phyloP scores from a whole-genome alignment of 352 stramenopile genomes.

The Phytophthora idaei region DNA sequence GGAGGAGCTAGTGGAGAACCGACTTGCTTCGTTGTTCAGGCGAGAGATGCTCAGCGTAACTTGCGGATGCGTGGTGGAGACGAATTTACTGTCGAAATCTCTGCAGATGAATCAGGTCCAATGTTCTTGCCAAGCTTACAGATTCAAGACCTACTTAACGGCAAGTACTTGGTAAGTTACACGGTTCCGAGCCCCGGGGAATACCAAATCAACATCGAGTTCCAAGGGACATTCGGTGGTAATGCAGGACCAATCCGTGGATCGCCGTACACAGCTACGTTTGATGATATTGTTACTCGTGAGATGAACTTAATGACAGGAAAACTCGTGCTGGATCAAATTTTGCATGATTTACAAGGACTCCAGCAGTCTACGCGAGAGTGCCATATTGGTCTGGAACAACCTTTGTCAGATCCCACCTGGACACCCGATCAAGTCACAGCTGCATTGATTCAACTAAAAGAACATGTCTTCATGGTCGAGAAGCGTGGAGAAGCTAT shows the following conservation, averaged over 20 bases:
- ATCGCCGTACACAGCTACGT: slow-evolving; percentile 89
- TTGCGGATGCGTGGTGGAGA: slow-evolving; percentile 93
- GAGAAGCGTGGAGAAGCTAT: slow-evolving; percentile 77
- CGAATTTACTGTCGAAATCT: slow-evolving; percentile 87
- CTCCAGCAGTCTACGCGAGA: slow-evolving; percentile 69
- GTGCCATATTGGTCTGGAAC: slow-evolving; percentile 75
- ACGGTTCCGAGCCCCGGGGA: slow-evolving; percentile 78
- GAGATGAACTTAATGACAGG: slow-evolving; percentile 86
- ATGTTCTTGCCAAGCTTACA: slow-evolving; percentile 62
- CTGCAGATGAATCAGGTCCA: slow-evolving; percentile 49
- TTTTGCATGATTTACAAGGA: slow-evolving; percentile 66
- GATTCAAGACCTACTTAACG: slow-evolving; percentile 90
- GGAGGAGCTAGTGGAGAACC: slow-evolving; percentile 79
- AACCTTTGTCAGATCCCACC: slow-evolving; percentile 58
- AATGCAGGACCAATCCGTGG: slow-evolving; percentile 86
- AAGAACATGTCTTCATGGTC: slow-evolving; percentile 81
- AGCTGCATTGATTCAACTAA: slow-evolving; percentile 68
- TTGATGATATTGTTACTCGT: slow-evolving; percentile 77
- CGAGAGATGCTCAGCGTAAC: slow-evolving; percentile 76
- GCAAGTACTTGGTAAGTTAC: slow-evolving; percentile 95
- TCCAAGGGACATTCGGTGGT: slow-evolving; percentile 93
- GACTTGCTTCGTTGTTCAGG: slow-evolving; percentile 86
- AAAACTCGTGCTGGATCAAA: slow-evolving; percentile 77
- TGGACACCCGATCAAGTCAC: slow-evolving; percentile 72
- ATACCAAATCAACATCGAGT: slow-evolving; percentile 90